Base-by-base conservation (phyloP, 148 eudicot species). In the Chenopodium formosanum region DNA sequence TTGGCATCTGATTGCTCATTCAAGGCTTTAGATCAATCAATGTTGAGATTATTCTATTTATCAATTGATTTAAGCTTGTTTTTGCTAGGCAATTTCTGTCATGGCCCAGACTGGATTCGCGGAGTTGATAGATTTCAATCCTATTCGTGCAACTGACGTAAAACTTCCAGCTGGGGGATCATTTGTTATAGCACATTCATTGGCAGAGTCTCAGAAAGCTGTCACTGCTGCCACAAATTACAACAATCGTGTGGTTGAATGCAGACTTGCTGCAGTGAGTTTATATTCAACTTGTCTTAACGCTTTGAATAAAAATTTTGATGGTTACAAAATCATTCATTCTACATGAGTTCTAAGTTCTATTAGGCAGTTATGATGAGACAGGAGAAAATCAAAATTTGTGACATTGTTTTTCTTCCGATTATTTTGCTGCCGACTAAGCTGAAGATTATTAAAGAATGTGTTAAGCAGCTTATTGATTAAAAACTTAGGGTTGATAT, bases 151-250 rank as follows among this genome's bases (percentile, higher is more conserved):
- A 80, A 94, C 99, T 84, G 99, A 96, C 80, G 99, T 96, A 70
- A 91, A 91, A 83, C 99, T 96, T 79, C 98, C 99, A 32, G 87
- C 85, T 81, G 95, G 99, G 31, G 97, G 99, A 29, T 89, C 97
- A 65, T 96, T 94, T 85, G 92, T 96, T 0, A 96, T 96, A 78
- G 99, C 97, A 7, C 98, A 96, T 84, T 96, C 99, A 48, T 82
- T 96, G 83, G 99, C 99, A 40, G 95, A 94, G 85, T 96, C 99
- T 17, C 91, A 92, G 82, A 96, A 96, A 87, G 99, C 99, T 48
- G 97, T 96, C 77, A 94, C 99, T 80, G 99, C 97, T 83, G 99
- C 99, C 78, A 92, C 91, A 77, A 96, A 96, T 86, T 96, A 96
- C 88, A 94, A 96, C 82, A 96, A 96, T 76, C 92, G 99, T 77